Conservation (phyloP, 208 protist species). For the Leishmania lainsoni region DNA sequence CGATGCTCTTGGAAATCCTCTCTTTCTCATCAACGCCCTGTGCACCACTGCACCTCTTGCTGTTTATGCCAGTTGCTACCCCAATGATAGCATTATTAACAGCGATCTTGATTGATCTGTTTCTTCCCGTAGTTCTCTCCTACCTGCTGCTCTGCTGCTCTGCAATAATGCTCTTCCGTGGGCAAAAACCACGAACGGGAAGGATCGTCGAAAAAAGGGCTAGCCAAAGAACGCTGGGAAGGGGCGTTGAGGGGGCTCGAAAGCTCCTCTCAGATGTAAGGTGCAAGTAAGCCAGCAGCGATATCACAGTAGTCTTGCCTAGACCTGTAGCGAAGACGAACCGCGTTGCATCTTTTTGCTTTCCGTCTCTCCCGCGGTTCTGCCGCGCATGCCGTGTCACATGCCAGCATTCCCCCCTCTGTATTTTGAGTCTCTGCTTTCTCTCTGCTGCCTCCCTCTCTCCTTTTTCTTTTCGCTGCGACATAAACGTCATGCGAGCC, state of each 20-base stretch:
- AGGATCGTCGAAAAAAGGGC: neutral
- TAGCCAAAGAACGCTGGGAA: neutral
- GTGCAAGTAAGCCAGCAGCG: neutral
- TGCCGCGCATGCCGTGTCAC: neutral
- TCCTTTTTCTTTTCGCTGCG: neutral
- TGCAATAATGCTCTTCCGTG: neutral
- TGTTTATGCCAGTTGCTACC: constrained; percentile 52
- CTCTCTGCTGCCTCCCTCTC: neutral
- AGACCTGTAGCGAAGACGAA: neutral
- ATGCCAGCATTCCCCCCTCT: neutral
- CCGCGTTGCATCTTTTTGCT: neutral
- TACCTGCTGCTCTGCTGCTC: neutral
- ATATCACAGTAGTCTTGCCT: neutral
- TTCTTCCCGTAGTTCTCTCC: neutral
- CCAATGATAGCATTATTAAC: constrained; percentile 32
- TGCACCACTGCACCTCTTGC: constrained; percentile 35
- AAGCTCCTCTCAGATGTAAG: neutral
- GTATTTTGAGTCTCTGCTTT: neutral
- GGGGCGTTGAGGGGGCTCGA: neutral
- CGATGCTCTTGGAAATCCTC: constrained; percentile 47
- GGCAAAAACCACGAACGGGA: neutral
- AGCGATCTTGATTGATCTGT: neutral
- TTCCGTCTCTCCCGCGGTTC: neutral
- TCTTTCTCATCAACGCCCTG: constrained; percentile 58
- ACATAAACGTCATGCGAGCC: neutral